Base-by-base conservation (phyloP, 2,329 filamentous ascomycete species). In the Meredithiella fracta region DNA sequence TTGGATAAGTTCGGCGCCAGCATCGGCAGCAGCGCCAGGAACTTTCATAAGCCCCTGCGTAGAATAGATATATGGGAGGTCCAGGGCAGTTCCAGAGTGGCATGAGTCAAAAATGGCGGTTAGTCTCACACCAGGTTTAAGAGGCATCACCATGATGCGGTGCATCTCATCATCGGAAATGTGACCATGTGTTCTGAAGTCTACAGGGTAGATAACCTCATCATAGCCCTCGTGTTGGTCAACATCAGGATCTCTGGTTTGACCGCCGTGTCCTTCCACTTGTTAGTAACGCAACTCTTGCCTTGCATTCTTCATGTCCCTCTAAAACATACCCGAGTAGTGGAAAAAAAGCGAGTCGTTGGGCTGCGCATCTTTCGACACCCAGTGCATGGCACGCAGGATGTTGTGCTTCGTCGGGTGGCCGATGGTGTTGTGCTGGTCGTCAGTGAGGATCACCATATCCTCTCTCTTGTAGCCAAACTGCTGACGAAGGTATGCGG, bases 321-420 rank as follows among this genome's bases (percentile, higher is more conserved):
- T 34, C 5, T 5, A 11, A 22, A 40, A 66, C 78, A 62, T 70
- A 89, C 86, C 89, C 40, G 90, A 95, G 68, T 95, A 97, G 70
- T 97, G 91, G 73, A 97, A 96, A 71, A 97, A 97, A 5, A 97
- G 76, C 3, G 91, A 94, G 67, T 97, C 91, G 66, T 96, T 94
- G 0, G 89, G 86, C 58, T 79, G 79, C 3, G 91, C 90, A 65
- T 95, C 90, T 70, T 95, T 95, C 58, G 96, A 88, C 20, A 97
- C 73, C 91, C 91, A 97, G 67, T 96, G 90, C 91, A 97, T 97
- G 29, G 91, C 91, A 54, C 91, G 80, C 38, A 97, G 69, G 56
- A 97, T 94, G 66, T 97, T 97, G 62, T 87, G 85, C 69, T 96
- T 96, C 3, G 89, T 95, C 7, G 91, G 91, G 70, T 95, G 88